Evolutionary conservation across 345 rosid species (phyloP).

Genomic region (Sonneratia alba): DNA sequence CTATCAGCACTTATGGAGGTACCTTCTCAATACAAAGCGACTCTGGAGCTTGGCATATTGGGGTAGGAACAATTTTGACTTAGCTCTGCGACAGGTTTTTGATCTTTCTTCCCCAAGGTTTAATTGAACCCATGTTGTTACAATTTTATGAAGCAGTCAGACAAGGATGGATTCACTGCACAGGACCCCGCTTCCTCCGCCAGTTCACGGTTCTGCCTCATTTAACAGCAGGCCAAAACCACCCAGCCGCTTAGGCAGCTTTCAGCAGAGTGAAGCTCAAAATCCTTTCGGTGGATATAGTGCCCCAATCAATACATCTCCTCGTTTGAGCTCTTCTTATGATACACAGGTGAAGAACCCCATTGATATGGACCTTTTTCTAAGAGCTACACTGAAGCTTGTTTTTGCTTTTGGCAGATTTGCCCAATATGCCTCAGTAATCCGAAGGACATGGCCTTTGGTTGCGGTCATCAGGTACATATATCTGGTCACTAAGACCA

Average conservation of each 20-base stretch:
- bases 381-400: background rate
- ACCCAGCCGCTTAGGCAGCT: constrained; percentile 19
- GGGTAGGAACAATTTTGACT: constrained; percentile 21
- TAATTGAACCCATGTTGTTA: background rate
- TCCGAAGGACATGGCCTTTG: constrained; percentile 41
- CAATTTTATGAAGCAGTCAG: constrained; percentile 9
- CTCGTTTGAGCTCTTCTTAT: constrained; percentile 14
- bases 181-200: constrained; percentile 34
- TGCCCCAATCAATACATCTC: constrained; percentile 13
- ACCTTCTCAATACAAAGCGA: constrained; percentile 39
- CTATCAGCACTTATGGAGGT: constrained; percentile 42
- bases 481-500: background rate
- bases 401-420: constrained; percentile 14
- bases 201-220: constrained; percentile 18
- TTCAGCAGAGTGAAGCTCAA: constrained; percentile 21
- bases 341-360: constrained; percentile 24
- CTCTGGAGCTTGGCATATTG: constrained; percentile 31
- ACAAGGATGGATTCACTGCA: constrained; percentile 11
- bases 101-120: background rate
- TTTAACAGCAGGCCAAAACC: constrained; percentile 12
- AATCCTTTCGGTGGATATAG: constrained; percentile 10
- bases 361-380: background rate
- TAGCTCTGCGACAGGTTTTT: background rate
- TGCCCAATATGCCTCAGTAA: constrained; percentile 38
- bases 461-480: constrained; percentile 49